Base-by-base conservation (phyloP, 495 filamentous ascomycete species). In the Baudoinia panamericana region DNA sequence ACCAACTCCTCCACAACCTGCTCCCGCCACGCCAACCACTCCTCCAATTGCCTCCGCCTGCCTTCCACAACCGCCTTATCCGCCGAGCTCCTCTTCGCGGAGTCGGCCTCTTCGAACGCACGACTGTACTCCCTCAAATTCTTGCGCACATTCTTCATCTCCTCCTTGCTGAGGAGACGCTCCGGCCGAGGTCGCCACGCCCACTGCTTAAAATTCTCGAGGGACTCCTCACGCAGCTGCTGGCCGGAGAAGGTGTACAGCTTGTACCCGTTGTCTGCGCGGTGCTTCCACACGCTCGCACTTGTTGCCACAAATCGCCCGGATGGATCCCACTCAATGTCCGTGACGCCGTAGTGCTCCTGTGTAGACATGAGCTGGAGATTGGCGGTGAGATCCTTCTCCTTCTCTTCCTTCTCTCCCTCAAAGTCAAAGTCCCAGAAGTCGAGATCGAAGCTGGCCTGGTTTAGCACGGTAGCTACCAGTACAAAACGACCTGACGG, bases 371-470 rank as follows among this genome's bases (percentile, higher is more conserved):
- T 88, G 49, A 93, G 70, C 65, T 88, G 80, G 21, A 97, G 67
- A 63, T 95, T 96, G 42, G 88, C 88, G 10, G 84, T 83, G 33
- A 96, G 67, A 47, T 97, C 90, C 67, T 94, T 95, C 58, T 92
- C 84, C 27, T 66, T 78, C 59, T 90, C 84, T 7, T 76, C 70
- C 70, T 85, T 93, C 68, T 97, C 90, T 46, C 92, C 90, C 63
- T 97, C 90, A 52, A 88, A 97, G 60, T 95, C 92, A 48, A 94
- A 68, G 52, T 97, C 90, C 71, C 74, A 97, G 68, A 97, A 97
- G 53, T 97, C 90, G 45, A 97, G 73, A 39, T 97, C 90, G 51
- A 83, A 93, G 65, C 72, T 84, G 63, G 93, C 81, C 56, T 84
- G 77, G 43, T 84, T 93, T 66, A 83, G 77, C 11, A 97, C 81